Conservation (phyloP, 768 basidiomycete genomes). For the Rhizopogon salebrosus region DNA sequence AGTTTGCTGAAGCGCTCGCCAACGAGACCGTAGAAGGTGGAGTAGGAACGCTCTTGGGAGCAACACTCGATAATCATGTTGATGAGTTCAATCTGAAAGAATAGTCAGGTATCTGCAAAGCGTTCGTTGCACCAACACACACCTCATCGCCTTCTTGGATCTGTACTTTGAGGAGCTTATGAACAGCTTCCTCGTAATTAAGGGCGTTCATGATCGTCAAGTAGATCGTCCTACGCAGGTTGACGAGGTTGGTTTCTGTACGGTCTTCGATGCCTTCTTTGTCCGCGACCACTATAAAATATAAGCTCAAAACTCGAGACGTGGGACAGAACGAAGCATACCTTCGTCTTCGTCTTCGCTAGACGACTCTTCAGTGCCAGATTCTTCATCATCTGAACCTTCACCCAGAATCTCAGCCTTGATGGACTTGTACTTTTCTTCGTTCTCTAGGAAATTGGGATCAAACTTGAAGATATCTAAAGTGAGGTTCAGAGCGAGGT, state of each 20-base stretch:
- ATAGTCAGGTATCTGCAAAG: background rate
- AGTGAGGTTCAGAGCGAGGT: conserved; percentile 6
- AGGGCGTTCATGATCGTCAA: conserved; percentile 98
- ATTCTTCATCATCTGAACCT: conserved; percentile 70
- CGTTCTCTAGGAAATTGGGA: conserved; percentile 81
- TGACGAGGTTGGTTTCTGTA: conserved; percentile 94
- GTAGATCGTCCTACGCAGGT: conserved; percentile 90
- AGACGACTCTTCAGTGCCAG: conserved; percentile 55
- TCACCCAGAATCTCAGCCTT: conserved; percentile 93
- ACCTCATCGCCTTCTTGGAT: conserved; percentile 94
- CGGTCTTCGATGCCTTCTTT: conserved; percentile 91
- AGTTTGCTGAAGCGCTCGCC: conserved; percentile 96
- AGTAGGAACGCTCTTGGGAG: conserved; percentile 97
- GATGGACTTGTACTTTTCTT: conserved; percentile 89
- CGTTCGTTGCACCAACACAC: conserved; percentile 11
- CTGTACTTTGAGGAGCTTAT: conserved; percentile 93
- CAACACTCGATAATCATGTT: conserved; percentile 99
- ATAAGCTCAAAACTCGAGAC: conserved; percentile 26
- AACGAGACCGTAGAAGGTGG: conserved; percentile 93
- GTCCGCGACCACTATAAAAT: conserved; percentile 53
- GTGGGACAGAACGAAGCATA: background rate
- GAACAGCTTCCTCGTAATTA: conserved; percentile 97
- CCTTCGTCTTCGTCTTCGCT: conserved; percentile 59
- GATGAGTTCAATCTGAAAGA: conserved; percentile 78
- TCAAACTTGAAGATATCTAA: conserved; percentile 95